Base-by-base conservation (phyloP, 2,329 filamentous ascomycete species). In the Bisporella sp. region DNA sequence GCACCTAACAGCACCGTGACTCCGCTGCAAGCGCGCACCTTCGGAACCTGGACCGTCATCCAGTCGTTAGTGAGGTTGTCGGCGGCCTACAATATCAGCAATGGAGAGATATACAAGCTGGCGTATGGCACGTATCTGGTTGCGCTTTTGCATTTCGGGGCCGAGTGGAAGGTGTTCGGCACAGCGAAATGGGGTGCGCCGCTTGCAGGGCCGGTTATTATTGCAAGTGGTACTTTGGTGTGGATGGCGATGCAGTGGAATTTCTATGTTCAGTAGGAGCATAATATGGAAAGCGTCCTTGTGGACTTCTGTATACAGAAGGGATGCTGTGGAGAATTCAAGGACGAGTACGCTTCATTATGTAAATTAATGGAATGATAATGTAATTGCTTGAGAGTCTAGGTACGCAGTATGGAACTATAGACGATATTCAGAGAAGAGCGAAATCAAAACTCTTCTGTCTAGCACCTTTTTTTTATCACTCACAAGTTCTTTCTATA, bases 161-260 rank as follows among this genome's bases (percentile, higher is more conserved):
- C 78, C 59, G 93, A 99, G 76, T 86, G 88, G 73, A 73, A 87
- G 57, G 68, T 90, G 4, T 96, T 86, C 70, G 84, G 84, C 61
- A 92, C 82, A 21, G 83, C 89, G 59, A 80, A 77, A 57, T 79
- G 85, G 64, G 78, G 75, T 4, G 66, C 71, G 21, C 78, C 79
- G 3, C 73, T 83, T 56, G 58, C 73, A 4, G 76, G 81, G 45
- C 80, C 81, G 1, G 74, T 83, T 47, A 66, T 71, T 21, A 67
- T 81, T 29, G 74, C 76, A 1, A 71, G 68, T 8, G 62, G 63
- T 6, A 71, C 68, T n/a, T 54, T 79, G 53, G 65, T 76, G 30
- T 85, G 81, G 81, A 85, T 85, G 81, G 62, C 70, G 31, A 55
- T 73, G 60, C 88, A 95, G 64, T 86, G 85, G 69, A 75, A 73